Evolutionary conservation across 371 early-diverging fungal species (phyloP).

Genomic region (Mortierella sp.): DNA sequence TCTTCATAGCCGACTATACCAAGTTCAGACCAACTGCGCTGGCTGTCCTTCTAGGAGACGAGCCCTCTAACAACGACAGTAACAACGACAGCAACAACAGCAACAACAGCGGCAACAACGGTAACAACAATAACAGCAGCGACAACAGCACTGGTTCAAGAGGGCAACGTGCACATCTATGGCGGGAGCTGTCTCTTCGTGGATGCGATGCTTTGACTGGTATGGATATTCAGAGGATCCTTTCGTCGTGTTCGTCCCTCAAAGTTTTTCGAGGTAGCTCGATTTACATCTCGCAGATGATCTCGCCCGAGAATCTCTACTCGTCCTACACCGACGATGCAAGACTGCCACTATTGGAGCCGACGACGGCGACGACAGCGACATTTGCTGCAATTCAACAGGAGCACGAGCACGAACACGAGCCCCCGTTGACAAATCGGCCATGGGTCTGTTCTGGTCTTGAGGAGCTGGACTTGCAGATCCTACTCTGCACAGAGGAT

Average conservation of each 20-base stretch:
- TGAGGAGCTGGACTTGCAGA: background rate
- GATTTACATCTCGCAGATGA: background rate
- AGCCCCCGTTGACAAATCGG: background rate
- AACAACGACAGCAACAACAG: background rate
- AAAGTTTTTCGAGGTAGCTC: background rate
- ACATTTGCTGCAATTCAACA: too few species aligned
- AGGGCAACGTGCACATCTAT: background rate
- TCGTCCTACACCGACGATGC: too few species aligned
- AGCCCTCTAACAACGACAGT: background rate
- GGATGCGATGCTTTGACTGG: background rate
- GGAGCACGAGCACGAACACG: too few species aligned
- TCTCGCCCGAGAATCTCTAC: too few species aligned
- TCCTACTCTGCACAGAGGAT: background rate
- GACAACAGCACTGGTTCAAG: too few species aligned
- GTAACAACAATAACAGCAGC: background rate
- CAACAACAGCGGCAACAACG: background rate
- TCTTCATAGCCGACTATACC: background rate
- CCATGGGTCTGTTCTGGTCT: background rate
- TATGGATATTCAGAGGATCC: background rate
- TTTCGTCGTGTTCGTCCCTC: background rate
- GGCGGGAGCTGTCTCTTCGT: background rate
- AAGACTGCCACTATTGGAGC: too few species aligned
- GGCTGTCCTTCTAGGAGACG: background rate
- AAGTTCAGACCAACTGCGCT: background rate
- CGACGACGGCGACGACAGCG: too few species aligned